Percentiles rank a stretch among this genome's conserved stretches.
Conservation (phyloP, 176 grass and related monocot genomes). For the Eragrostis nindensis region DNA sequence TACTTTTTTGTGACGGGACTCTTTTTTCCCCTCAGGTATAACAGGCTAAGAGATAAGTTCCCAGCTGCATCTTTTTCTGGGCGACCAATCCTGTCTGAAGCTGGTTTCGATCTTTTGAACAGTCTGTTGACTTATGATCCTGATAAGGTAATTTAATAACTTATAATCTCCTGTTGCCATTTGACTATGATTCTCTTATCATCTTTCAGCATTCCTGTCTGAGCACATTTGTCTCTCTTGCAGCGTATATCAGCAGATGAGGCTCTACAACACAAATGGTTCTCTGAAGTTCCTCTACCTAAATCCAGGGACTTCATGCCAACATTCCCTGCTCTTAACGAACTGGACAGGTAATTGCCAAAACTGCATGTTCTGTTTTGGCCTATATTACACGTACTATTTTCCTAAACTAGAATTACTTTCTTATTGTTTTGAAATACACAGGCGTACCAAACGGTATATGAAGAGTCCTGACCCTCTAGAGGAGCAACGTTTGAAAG, state of each 20-base stretch:
- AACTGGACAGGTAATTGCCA: conserved; percentile 75
- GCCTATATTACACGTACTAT: conserved; percentile 6
- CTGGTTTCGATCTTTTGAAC: conserved; percentile 98
- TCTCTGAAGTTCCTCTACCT: conserved; percentile 91
- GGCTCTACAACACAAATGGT: conserved; percentile 86
- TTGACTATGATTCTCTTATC: conserved; percentile 13
- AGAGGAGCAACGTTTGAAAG: conserved; percentile 68
- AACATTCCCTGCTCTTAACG: conserved; percentile 94
- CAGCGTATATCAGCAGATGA: conserved; percentile 92
- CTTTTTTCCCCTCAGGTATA: conserved; percentile 55
- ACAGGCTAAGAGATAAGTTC: conserved; percentile 90
- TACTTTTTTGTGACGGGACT: conserved; percentile 9
- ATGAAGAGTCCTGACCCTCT: conserved; percentile 82
- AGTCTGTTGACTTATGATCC: conserved; percentile 86
- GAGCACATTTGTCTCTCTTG: conserved; percentile 34
- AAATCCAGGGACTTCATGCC: conserved; percentile 99
- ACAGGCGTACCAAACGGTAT: conserved; percentile 57
- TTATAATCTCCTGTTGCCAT: neutral
- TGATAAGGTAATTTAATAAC: conserved; percentile 66
- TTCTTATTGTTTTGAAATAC: conserved; percentile 37
- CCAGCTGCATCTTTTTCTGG: conserved; percentile 78
- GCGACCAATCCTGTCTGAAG: conserved; percentile 89
- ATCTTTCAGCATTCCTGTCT: conserved; percentile 21
- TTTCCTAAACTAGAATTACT: neutral
- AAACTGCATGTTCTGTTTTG: neutral